Base-by-base conservation (phyloP, 2,329 filamentous ascomycete genomes). In the Fusarium clavum region DNA sequence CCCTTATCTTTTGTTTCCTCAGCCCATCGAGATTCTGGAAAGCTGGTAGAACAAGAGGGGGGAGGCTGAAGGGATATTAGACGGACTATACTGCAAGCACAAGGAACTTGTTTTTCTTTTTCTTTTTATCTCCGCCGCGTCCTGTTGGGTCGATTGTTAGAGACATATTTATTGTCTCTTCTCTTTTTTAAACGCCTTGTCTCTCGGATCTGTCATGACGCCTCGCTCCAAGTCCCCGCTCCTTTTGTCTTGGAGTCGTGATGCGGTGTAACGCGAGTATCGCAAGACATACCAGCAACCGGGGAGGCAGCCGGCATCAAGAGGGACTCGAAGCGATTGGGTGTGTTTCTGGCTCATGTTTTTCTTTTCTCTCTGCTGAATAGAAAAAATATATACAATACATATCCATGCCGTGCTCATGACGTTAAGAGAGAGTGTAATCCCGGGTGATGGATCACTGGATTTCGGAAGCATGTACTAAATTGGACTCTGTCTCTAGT, bases 241-340 rank as follows among this genome's bases (percentile, higher is more conserved):
- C 59, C 55, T 52, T 64, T 40, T 57, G 43, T 57, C 53, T 49
- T 57, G 14, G 41, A 38, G 63, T 70, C 57, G 71, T 32, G 27
- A 55, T 34, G 51, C 16, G 34, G 48, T 64, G 54, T 16, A 65
- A 65, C 61, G 40, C 56, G 34, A 57, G 24, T 24, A 46, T 27
- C 41, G 47, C 45, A 55, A 57, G 65, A 32, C 43, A 59, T 59
- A 41, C 40, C 63, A 68, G 52, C 61, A 57, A 57, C 57, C 57
- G 58, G 70, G 72, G 70, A 72, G 57, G 38, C 53, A 57, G 65
- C 38, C 60, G 44, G 47, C 32, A 22, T 45, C 59, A 47, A 61
- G 38, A 62, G 41, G n/a, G 29, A 32, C 13, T 24, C n/a, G 32
- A 61, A 47, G 61, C 63, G 63, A 66, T 66, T 66, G 54, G 63